A percentile compares a stretch with the other conserved stretches of the same genome.
These are phyloP conservation scores for Gnaphalium uliginosum DNA, from an alignment of 129 eudicot species.

Conservation along the genomic window DNA sequence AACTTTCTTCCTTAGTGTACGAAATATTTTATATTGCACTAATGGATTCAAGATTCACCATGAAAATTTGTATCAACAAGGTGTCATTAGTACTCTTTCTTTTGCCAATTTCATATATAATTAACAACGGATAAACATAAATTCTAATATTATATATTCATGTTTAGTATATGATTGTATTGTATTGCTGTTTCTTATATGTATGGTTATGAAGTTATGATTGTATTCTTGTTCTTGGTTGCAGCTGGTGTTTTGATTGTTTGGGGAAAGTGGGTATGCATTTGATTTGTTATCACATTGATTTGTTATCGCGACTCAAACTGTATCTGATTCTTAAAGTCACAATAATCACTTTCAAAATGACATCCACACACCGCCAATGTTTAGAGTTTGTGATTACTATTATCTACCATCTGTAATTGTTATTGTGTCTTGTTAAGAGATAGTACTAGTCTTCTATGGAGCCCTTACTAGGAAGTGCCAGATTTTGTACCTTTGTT, in stretches of 20 bases:
- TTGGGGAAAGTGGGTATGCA: neutral
- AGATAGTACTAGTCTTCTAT: neutral
- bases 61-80: constrained; percentile 12
- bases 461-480: neutral
- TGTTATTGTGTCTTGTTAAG: neutral
- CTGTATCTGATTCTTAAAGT: neutral
- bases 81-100: constrained; percentile 3
- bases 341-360: neutral
- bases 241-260: neutral
- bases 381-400: neutral
- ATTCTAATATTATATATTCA: constrained; percentile 2
- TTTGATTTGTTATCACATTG: neutral
- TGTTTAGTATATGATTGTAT: constrained; percentile 11
- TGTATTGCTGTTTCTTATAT: constrained; percentile 6
- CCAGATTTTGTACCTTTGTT: neutral
- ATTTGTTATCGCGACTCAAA: too few relatives aligned
- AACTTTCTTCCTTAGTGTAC: constrained; percentile 14
- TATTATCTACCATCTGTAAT: too few relatives aligned
- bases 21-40: constrained; percentile 15
- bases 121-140: neutral
- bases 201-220: neutral
- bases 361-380: neutral
- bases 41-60: constrained; percentile 30
- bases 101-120: neutral
- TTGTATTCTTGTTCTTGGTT: constrained; percentile 19